Percentiles rank a stretch among this genome's conserved stretches.
Conservation (phyloP, 768 basidiomycete genomes). For the Tremella yokohamensis region DNA sequence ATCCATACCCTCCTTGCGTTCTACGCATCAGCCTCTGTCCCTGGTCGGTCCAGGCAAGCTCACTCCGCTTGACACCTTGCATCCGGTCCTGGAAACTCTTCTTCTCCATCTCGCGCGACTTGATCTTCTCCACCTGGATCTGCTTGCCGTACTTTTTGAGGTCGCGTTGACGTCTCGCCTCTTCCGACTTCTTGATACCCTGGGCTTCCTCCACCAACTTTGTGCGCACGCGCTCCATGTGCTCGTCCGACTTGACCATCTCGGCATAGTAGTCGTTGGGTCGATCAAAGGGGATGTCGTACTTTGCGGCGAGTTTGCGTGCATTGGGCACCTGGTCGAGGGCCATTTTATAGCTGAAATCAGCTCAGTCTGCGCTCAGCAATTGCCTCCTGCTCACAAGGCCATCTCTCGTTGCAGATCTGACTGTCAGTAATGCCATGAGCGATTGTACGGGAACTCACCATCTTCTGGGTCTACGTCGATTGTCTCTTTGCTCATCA, state of each 20-base stretch:
- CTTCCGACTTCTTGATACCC: conserved; percentile 83
- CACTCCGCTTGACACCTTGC: conserved; percentile 86
- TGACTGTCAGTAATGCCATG: conserved; percentile 53
- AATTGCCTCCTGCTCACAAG: conserved; percentile 63
- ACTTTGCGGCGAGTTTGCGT: conserved; percentile 69
- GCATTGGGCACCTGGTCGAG: conserved; percentile 76
- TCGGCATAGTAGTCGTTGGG: conserved; percentile 95
- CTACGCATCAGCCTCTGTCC: conserved; percentile 52
- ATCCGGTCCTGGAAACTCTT: conserved; percentile 86
- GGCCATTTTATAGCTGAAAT: conserved; percentile 86
- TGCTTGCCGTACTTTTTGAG: conserved; percentile 98
- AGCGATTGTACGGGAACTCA: conserved; percentile 13
- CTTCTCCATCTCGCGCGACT: conserved; percentile 81
- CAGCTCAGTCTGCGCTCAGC: conserved; percentile 2
- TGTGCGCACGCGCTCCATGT: conserved; percentile 95
- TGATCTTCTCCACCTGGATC: conserved; percentile 89
- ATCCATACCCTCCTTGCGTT: conserved; percentile 78
- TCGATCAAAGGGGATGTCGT: conserved; percentile 75
- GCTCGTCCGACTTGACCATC: conserved; percentile 94
- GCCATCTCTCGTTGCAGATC: conserved; percentile 92
- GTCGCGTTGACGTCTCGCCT: conserved; percentile 84
- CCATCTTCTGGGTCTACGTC: conserved; percentile 43
- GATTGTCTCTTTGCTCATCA: conserved; percentile 35
- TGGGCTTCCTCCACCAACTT: conserved; percentile 81
- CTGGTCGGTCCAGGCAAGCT: conserved; percentile 35